A percentile compares a stretch with the other conserved stretches of the same genome.
These are phyloP conservation scores for Xylaria sp. DNA, from an alignment of 495 filamentous ascomycete genomes.

Conservation along the genomic window DNA sequence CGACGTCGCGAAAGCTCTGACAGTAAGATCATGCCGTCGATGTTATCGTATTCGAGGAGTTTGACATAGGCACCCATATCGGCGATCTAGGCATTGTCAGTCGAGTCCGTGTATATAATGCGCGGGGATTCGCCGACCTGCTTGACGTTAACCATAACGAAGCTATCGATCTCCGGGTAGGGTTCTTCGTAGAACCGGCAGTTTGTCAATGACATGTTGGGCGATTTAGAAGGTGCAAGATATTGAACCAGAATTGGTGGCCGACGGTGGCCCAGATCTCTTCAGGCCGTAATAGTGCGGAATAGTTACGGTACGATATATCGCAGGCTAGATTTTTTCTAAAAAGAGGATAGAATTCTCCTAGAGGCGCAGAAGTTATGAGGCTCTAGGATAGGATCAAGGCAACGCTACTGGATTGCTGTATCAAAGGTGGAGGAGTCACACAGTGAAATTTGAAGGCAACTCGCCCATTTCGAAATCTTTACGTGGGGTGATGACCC, in stretches of 20 bases:
- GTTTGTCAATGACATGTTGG: conserved; percentile 93
- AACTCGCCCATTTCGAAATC: conserved; percentile 31
- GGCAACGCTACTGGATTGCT: conserved; percentile 22
- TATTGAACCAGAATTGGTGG: neutral
- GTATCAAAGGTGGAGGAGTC: conserved; percentile 28
- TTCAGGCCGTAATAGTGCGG: neutral
- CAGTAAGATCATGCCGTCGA: conserved; percentile 99
- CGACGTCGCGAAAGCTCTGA: conserved; percentile 94
- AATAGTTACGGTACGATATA: conserved; percentile 4
- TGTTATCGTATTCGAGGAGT: conserved; percentile 98
- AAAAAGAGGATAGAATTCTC: neutral
- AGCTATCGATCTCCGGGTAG: conserved; percentile 97
- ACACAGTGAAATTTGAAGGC: conserved; percentile 29
- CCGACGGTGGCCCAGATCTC: conserved; percentile 3
- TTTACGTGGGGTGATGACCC: conserved; percentile 35
- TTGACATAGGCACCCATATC: conserved; percentile 99
- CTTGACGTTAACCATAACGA: conserved; percentile 99
- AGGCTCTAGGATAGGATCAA: neutral
- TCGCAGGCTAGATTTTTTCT: neutral
- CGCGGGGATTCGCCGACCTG: conserved; percentile 64
- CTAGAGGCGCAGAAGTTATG: neutral
- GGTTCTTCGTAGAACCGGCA: conserved; percentile 99
- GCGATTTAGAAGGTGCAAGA: conserved; percentile 24
- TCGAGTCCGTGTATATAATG: conserved; percentile 2
- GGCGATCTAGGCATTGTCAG: conserved; percentile 73